Base-by-base conservation (phyloP, 23 red algal species). In the Gracilaria gracilis region DNA sequence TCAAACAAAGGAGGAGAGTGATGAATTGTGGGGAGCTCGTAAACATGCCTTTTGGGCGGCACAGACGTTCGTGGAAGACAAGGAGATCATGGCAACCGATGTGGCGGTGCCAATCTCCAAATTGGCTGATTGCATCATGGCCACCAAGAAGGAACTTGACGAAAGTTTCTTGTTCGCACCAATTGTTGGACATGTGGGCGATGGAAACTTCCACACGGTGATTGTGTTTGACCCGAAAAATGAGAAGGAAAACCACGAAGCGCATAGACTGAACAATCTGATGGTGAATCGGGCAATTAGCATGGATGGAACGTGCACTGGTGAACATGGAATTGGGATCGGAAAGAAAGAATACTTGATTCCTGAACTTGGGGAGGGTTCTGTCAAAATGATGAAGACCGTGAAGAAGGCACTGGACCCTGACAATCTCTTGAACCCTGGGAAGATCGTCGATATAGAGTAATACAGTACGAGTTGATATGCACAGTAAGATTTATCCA, bases 161-260 rank as follows among this genome's bases (percentile, higher is more conserved):
- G 75, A 87, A 19, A 83, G 79, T 61, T 84, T 89, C 27, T 79
- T 99, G 73, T 82, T 96, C 31, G 80, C 88, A 23, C 94, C 97
- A 9, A 92, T 99, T 34, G 89, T 99, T 14, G 97, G 89, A 28
- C 97, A 99, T 69, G 97, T 93, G 31, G 97, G 93, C 32, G 94
- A 99, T 80, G 94, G 97, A 35, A 99, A 96, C 86, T 99, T 99
- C 74, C 97, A 99, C 48, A 82, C 95, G 29, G 83, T 96, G 42
- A 95, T 98, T 49, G 73, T 80, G 34, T 89, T 99, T 78, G 88
- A 95, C 73, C 97, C 95, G 9, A 75, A 59, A 5, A 51, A 96
- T 74, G 46, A 67, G 33, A 75, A 73, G 57, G 97, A 99, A 69
- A 86, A 95, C 80, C 71, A 95, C 37, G 81, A 89, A 15, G 97